phyloP scores from a whole-genome alignment of 495 filamentous ascomycete species.

The Tuber calosporum region DNA sequence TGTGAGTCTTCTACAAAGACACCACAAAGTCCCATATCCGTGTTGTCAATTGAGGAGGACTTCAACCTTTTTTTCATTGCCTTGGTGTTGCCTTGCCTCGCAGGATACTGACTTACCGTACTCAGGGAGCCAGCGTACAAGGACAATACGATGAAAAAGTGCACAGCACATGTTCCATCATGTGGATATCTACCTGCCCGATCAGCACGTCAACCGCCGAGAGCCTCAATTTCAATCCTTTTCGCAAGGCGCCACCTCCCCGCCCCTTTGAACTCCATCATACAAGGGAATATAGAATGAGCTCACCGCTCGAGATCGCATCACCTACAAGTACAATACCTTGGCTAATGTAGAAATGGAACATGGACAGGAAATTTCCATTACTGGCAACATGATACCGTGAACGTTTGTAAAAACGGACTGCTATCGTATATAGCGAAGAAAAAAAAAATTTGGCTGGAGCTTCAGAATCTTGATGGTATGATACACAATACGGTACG shows the following conservation, averaged over 20 bases:
- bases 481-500: too few species aligned
- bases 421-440: too few species aligned
- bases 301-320: too few species aligned
- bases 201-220: background rate
- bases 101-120: background rate
- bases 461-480: too few species aligned
- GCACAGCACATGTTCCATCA: background rate
- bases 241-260: background rate
- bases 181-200: background rate
- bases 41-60: background rate
- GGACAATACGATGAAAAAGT: background rate
- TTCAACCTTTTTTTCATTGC: background rate
- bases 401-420: too few species aligned
- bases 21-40: background rate
- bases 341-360: too few species aligned
- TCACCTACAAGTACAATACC: too few species aligned
- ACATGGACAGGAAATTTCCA: too few species aligned
- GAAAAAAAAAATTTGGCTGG: too few species aligned
- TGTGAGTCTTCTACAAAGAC: background rate
- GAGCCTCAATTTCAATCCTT: background rate
- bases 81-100: background rate
- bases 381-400: too few species aligned
- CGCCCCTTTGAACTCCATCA: background rate
- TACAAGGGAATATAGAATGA: background rate
- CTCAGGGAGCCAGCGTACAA: too few species aligned